phyloP scores from a whole-genome alignment of 2,329 filamentous ascomycete genomes.

The Escovopsis sp. region DNA sequence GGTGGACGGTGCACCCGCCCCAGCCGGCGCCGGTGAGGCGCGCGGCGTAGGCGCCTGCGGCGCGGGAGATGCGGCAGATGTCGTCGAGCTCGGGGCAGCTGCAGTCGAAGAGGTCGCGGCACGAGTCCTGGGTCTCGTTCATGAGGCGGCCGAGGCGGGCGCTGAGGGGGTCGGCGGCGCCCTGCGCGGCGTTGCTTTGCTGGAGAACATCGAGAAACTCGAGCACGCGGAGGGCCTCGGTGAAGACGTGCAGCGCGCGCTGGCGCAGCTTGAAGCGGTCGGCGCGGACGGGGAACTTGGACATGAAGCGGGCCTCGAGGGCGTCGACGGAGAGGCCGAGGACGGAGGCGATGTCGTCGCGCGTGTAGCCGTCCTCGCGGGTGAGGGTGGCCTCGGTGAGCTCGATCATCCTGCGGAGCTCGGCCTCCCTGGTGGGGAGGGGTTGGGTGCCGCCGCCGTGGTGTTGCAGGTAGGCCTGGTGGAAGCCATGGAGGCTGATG shows the following conservation, averaged over 20 bases:
- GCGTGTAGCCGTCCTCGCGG: conserved; percentile 72
- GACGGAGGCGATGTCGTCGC: conserved; percentile 64
- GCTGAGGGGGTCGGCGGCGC: conserved; percentile 48
- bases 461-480: conserved; percentile 60
- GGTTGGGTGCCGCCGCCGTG: conserved; percentile 28
- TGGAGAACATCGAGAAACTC: conserved; percentile 65
- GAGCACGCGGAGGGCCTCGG: conserved; percentile 74
- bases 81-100: conserved; percentile 86
- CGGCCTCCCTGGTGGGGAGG: conserved; percentile 36
- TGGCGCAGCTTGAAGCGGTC: conserved; percentile 78
- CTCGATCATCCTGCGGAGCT: conserved; percentile 59
- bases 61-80: conserved; percentile 64
- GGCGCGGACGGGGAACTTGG: conserved; percentile 76
- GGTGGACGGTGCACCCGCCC: conserved; percentile 91
- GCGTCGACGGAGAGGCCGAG: conserved; percentile 56
- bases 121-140: conserved; percentile 81
- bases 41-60: conserved; percentile 70
- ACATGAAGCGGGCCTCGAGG: conserved; percentile 66
- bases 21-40: conserved; percentile 86
- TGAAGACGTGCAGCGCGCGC: conserved; percentile 80
- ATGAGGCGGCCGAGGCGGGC: conserved; percentile 63
- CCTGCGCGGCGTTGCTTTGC: conserved; percentile 16
- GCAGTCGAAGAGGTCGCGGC: conserved; percentile 78
- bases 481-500: conserved; percentile 72
- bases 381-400: conserved; percentile 57